Evolutionary conservation across 2,329 filamentous ascomycete species (phyloP).

Genomic region (Stemphylium beticola): DNA sequence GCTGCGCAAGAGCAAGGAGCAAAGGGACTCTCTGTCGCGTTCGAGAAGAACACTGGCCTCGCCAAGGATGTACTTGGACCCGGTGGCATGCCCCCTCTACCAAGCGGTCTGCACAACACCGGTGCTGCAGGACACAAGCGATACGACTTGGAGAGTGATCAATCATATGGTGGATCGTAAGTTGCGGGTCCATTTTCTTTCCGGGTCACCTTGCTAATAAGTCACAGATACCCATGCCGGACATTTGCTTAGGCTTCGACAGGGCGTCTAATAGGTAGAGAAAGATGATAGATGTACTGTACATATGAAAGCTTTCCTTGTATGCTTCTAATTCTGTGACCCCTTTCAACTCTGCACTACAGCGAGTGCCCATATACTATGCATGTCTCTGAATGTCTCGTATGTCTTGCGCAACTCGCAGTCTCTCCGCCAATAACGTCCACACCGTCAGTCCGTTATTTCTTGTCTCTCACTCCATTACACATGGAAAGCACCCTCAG

Average conservation of each 20-base stretch:
- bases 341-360: not conserved
- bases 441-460: not conserved
- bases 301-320: conserved; percentile 34
- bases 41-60: conserved; percentile 68
- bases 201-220: conserved; percentile 17
- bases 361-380: not conserved
- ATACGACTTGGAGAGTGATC: conserved; percentile 70
- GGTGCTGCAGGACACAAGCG: conserved; percentile 67
- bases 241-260: conserved; percentile 45
- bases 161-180: conserved; percentile 65
- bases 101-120: conserved; percentile 68
- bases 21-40: conserved; percentile 72
- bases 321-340: conserved; percentile 8
- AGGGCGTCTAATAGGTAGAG: conserved; percentile 9
- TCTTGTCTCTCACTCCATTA: not conserved
- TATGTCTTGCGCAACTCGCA: not conserved
- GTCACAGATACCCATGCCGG: conserved; percentile 53
- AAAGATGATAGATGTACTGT: conserved; percentile 31
- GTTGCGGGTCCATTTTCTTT: conserved; percentile 19
- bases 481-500: conserved; percentile 11
- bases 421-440: not conserved
- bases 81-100: conserved; percentile 84
- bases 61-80: conserved; percentile 69
- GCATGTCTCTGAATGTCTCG: not conserved
- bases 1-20: conserved; percentile 76